A percentile compares a stretch with the other conserved stretches of the same genome.
Evolutionary conservation across 108 stramenopile species (phyloP).

Genomic region (Conticribra guillardii): DNA sequence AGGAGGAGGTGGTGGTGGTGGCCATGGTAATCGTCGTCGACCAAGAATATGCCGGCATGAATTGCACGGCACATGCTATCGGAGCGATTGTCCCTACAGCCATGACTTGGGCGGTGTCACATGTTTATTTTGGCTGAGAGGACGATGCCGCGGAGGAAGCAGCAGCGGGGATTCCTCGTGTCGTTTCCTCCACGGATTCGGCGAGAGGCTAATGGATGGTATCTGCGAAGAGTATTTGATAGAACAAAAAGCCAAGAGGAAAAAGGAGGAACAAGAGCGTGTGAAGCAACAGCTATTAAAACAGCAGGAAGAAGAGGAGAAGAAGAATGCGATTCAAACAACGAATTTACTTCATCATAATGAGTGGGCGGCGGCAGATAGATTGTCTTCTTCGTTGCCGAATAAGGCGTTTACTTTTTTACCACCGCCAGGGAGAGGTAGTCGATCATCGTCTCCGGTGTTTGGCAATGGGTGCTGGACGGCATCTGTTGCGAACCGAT

Average conservation of each 20-base stretch:
- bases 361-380: constrained; percentile 12
- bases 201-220: constrained; percentile 62
- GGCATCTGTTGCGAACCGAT: neutral
- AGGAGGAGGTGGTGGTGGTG: neutral
- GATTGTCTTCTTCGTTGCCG: neutral
- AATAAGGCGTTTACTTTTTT: constrained; percentile 5
- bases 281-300: neutral
- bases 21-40: constrained; percentile 4
- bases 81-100: constrained; percentile 78
- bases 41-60: constrained; percentile 71
- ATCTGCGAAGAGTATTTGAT: constrained; percentile 33
- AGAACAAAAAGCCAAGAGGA: constrained; percentile 15
- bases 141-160: constrained; percentile 73
- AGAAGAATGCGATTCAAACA: constrained; percentile 5
- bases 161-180: constrained; percentile 31
- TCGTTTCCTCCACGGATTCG: constrained; percentile 75
- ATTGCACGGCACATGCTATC: constrained; percentile 75
- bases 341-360: constrained; percentile 30
- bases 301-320: constrained; percentile 17
- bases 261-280: constrained; percentile 1
- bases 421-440: constrained; percentile 1
- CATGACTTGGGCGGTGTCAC: constrained; percentile 78
- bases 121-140: constrained; percentile 81
- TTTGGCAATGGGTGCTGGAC: constrained; percentile 17
- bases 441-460: constrained; percentile 1